Evolutionary conservation across 1,284 basidiomycete species (phyloP).

Genomic region (Cystobasidiaceae sp.): DNA sequence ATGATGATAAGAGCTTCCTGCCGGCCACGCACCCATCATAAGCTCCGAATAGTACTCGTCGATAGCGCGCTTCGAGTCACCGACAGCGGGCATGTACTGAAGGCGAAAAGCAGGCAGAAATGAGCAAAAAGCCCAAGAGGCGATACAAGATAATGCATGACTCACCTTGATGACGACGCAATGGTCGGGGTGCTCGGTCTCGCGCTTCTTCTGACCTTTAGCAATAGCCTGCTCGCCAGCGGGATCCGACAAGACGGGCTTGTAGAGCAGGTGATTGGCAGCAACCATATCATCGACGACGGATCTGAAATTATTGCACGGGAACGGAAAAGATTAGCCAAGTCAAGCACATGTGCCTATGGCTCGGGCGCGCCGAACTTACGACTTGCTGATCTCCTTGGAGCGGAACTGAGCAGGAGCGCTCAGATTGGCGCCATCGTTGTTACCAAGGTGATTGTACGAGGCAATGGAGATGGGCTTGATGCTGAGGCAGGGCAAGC

Average conservation of each 20-base stretch:
- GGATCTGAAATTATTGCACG: conserved; percentile 61
- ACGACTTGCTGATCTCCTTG: conserved; percentile 63
- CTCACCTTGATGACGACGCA: conserved; percentile 56
- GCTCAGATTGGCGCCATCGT: conserved; percentile 88
- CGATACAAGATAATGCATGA: background rate
- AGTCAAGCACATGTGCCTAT: background rate
- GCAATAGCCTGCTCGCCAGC: conserved; percentile 43
- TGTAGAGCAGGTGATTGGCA: conserved; percentile 84
- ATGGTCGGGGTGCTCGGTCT: conserved; percentile 95
- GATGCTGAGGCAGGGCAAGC: conserved; percentile 52
- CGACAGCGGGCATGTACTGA: conserved; percentile 70
- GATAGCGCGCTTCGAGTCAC: conserved; percentile 94
- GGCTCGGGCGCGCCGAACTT: background rate
- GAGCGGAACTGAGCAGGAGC: conserved; percentile 92
- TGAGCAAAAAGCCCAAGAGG: too few species aligned
- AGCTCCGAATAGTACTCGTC: conserved; percentile 97
- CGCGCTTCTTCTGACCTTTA: conserved; percentile 46
- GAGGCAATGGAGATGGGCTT: conserved; percentile 94
- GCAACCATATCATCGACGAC: conserved; percentile 98
- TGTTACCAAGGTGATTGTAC: conserved; percentile 99
- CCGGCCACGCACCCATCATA: too few species aligned
- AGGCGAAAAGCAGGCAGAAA: conserved; percentile 1
- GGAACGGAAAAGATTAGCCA: background rate
- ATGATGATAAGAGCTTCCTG: too few species aligned
- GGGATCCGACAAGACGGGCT: conserved; percentile 56